Conservation (phyloP, 495 filamentous ascomycete species). For the Cairneyella variabilis region DNA sequence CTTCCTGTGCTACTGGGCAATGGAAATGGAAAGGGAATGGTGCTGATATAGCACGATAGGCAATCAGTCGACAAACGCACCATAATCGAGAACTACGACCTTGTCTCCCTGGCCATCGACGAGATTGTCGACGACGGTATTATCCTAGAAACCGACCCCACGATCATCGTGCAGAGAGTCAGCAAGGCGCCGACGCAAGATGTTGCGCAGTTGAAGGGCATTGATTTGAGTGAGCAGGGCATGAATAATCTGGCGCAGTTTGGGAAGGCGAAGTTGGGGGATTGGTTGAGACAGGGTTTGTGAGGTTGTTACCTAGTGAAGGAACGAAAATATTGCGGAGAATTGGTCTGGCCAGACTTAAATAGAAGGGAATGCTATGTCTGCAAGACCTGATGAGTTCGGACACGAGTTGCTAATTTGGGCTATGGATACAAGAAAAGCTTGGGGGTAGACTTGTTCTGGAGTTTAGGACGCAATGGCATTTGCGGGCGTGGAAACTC, state of each 20-base stretch:
- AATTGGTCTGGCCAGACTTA: neutral
- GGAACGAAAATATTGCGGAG: neutral
- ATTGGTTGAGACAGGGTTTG: conserved; percentile 74
- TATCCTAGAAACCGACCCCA: conserved; percentile 93
- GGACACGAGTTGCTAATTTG: too few species aligned
- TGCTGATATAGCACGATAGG: too few species aligned
- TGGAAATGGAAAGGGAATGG: too few species aligned
- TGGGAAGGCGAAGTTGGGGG: conserved; percentile 86
- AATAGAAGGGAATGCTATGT: neutral
- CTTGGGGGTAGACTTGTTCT: conserved; percentile 5
- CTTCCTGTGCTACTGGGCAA: too few species aligned
- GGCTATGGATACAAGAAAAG: too few species aligned
- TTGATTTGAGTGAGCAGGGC: conserved; percentile 95
- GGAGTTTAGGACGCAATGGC: conserved; percentile 14
- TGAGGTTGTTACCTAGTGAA: conserved; percentile 4
- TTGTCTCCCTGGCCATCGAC: conserved; percentile 86
- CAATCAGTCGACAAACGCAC: conserved; percentile 96
- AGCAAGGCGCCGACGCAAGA: conserved; percentile 90
- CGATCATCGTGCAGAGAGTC: conserved; percentile 84
- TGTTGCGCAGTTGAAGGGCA: conserved; percentile 78
- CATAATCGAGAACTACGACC: conserved; percentile 96
- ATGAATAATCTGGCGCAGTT: conserved; percentile 93
- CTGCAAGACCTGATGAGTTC: too few species aligned
- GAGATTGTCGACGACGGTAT: conserved; percentile 97
- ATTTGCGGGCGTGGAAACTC: conserved; percentile 14